Base-by-base conservation (phyloP, 768 basidiomycete species). In the Tubosaeta sp. region DNA sequence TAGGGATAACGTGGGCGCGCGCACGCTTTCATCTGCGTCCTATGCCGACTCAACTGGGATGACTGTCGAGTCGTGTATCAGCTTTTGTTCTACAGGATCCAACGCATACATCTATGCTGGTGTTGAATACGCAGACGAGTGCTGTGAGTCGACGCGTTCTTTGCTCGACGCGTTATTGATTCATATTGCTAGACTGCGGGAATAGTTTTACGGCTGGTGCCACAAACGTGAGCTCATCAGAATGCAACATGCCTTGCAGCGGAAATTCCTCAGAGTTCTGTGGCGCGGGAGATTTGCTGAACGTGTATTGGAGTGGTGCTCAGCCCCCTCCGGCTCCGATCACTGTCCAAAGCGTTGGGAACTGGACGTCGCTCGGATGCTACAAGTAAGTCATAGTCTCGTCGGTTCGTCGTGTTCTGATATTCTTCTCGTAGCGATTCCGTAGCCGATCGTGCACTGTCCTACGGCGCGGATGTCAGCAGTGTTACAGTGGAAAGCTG, bases 361-460 rank as follows among this genome's bases (percentile, higher is more conserved):
- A 76, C 25, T 90, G 87, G 87, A 62, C 69, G 6, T 83, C 81
- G 0, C 75, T 89, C 27, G 88, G 88, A n/a, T 90, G 88, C 63
- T 88, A 79, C 70, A 83, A 71, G 87, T 85, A 59, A 52, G 74
- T 9, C n/a, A 3, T 7, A 6, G 18, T 27, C 22, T 13, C 6
- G 59, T 22, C 24, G 3, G 5, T 9, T n/a, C 30, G 9, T 9
- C 3, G 30, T 1, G 34, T 40, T 12, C 24, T 49, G 48, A 36
- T 49, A 9, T 24, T n/a, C 10, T n/a, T 25, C 18, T 14, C 44
- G 18, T 52, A 75, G 72, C 38, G 75, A 76, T 50, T 63, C 64
- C 19, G 38, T 58, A n/a, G 59, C 57, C 19, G 41, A 63, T 29
- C 71, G 75, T 14, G 63, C 66, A 9, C 59, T 77, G 32, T 48